phyloP scores from a whole-genome alignment of 148 eudicot genomes.

The Rhododendron kiyosumense region DNA sequence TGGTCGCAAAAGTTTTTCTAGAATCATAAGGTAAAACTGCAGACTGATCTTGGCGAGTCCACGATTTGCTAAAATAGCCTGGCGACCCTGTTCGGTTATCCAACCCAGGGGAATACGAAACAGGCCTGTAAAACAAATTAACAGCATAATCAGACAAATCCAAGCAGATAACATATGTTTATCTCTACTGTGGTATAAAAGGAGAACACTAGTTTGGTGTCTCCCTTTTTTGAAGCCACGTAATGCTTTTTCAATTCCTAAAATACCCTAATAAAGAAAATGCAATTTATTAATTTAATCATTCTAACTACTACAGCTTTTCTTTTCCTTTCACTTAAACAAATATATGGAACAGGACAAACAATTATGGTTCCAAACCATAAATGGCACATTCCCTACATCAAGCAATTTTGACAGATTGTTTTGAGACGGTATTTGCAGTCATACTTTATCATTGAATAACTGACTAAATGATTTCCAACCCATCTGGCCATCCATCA shows the following conservation, averaged over 20 bases:
- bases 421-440: neutral
- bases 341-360: neutral
- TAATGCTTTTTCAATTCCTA: neutral
- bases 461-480: neutral
- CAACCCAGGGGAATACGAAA: conserved; percentile 18
- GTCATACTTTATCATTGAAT: neutral
- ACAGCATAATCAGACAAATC: conserved; percentile 6
- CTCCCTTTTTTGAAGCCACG: neutral
- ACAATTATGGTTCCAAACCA: neutral
- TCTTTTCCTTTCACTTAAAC: neutral
- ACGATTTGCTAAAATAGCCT: conserved; percentile 14
- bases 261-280: neutral
- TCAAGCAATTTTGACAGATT: neutral
- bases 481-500: neutral
- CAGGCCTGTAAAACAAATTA: conserved; percentile 22
- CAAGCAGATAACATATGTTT: neutral
- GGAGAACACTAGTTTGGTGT: neutral
- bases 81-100: conserved; percentile 17
- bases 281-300: neutral
- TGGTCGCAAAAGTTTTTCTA: conserved; percentile 13
- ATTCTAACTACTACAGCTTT: neutral
- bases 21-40: conserved; percentile 12
- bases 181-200: neutral
- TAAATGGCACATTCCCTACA: neutral
- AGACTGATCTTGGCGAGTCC: conserved; percentile 15